Evolutionary conservation across 768 basidiomycete genomes (phyloP).

Genomic region (Tephrocybe sp.): DNA sequence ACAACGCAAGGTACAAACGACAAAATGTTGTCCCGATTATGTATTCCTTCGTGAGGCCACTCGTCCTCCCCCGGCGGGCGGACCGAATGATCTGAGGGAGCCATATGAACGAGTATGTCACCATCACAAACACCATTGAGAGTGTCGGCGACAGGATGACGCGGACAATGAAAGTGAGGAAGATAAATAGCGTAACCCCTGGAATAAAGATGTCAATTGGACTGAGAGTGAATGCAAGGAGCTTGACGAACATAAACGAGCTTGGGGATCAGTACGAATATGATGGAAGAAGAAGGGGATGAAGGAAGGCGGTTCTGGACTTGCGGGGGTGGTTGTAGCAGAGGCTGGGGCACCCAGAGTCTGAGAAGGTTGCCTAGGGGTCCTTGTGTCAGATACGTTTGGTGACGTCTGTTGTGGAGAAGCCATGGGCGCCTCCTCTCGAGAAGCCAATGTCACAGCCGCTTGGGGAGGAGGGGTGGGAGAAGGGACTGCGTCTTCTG

Average conservation of each 20-base stretch:
- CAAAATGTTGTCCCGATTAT: slow-evolving; percentile 75
- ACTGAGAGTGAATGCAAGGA: neutral
- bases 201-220: slow-evolving; percentile 9
- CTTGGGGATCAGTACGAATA: slow-evolving; percentile 67
- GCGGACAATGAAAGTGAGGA: slow-evolving; percentile 71
- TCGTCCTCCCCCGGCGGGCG: slow-evolving; percentile 64
- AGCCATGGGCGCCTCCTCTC: neutral
- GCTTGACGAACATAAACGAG: slow-evolving; percentile 61
- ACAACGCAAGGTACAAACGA: slow-evolving; percentile 69
- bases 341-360: slow-evolving; percentile 24
- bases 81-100: slow-evolving; percentile 82
- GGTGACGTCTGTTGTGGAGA: neutral
- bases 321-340: slow-evolving; percentile 11
- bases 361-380: slow-evolving; percentile 20
- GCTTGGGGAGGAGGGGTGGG: slow-evolving; percentile 25
- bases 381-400: slow-evolving; percentile 19
- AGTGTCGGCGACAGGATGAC: slow-evolving; percentile 69
- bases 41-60: slow-evolving; percentile 69
- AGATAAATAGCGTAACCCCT: slow-evolving; percentile 72
- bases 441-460: slow-evolving; percentile 23
- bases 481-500: slow-evolving; percentile 50
- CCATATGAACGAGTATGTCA: slow-evolving; percentile 83
- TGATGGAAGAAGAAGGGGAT: slow-evolving; percentile 56
- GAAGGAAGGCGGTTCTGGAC: slow-evolving; percentile 35
- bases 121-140: slow-evolving; percentile 62